A percentile compares a stretch with the other conserved stretches of the same genome.
These are phyloP conservation scores for Ogataea ganodermae DNA, from an alignment of 805 yeast species.

Conservation along the genomic window DNA sequence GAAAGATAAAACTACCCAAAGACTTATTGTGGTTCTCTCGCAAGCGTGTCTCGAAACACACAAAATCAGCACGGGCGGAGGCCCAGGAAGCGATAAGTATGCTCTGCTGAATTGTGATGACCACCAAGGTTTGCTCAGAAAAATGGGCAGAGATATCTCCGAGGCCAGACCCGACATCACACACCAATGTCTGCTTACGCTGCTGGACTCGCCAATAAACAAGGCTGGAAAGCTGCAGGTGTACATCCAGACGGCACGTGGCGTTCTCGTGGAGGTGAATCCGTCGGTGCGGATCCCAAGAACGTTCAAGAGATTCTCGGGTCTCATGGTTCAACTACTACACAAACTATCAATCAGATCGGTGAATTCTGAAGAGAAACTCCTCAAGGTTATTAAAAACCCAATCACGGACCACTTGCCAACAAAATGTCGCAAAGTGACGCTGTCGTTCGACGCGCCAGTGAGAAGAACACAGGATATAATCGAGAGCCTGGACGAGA, in stretches of 20 bases:
- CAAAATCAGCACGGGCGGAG: constrained; percentile 71
- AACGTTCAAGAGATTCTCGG: constrained; percentile 96
- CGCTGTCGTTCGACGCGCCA: constrained; percentile 89
- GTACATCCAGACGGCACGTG: constrained; percentile 92
- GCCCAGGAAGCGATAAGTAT: constrained; percentile 85
- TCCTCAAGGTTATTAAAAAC: constrained; percentile 91
- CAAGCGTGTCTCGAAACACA: constrained; percentile 96
- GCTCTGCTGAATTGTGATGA: constrained; percentile 96
- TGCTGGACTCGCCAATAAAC: constrained; percentile 95
- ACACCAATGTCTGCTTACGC: constrained; percentile 92
- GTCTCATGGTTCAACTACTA: constrained; percentile 94
- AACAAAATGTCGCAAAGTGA: constrained; percentile 90
- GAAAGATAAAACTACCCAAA: constrained; percentile 80
- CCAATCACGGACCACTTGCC: constrained; percentile 98
- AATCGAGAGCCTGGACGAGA: constrained; percentile 73
- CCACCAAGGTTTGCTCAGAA: constrained; percentile 92
- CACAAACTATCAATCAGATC: constrained; percentile 92
- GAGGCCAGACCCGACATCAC: constrained; percentile 99
- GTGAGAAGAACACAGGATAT: constrained; percentile 88
- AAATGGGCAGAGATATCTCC: constrained; percentile 95
- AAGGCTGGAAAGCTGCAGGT: constrained; percentile 97
- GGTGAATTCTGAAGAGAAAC: constrained; percentile 92
- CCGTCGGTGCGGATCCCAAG: constrained; percentile 97
- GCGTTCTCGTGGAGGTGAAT: constrained; percentile 92
- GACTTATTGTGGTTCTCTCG: constrained; percentile 91